These are phyloP conservation scores for Dimargaris cristalligena DNA, from an alignment of 192 early-diverging fungal genomes.

Conservation along the genomic window DNA sequence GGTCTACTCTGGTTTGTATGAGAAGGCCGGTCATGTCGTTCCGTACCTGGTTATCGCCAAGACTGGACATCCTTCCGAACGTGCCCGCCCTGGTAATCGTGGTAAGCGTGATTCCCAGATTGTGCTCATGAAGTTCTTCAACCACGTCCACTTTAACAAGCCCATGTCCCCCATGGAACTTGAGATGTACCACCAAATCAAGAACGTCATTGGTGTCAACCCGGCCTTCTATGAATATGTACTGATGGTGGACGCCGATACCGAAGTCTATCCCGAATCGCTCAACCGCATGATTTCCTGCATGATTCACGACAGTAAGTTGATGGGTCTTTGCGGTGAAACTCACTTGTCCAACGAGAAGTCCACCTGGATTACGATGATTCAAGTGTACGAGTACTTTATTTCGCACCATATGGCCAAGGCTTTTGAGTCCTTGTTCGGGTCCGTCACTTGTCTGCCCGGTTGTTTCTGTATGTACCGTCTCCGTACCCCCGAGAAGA, in stretches of 20 bases:
- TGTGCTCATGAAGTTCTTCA: constrained; percentile 94
- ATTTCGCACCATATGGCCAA: constrained; percentile 94
- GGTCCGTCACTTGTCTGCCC: constrained; percentile 91
- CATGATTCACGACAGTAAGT: constrained; percentile 78
- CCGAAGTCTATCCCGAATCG: constrained; percentile 75
- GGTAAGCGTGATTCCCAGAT: constrained; percentile 99
- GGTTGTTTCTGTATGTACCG: constrained; percentile 99
- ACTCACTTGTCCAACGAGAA: constrained; percentile 86
- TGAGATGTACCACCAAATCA: constrained; percentile 97
- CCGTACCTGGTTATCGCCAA: constrained; percentile 95
- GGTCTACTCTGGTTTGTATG: constrained; percentile 93
- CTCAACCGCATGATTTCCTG: constrained; percentile 81
- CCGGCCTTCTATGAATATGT: constrained; percentile 92
- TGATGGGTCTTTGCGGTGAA: constrained; percentile 92
- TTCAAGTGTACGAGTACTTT: constrained; percentile 99
- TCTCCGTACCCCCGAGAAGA: constrained; percentile 72
- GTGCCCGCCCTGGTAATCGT: constrained; percentile 80
- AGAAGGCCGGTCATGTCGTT: constrained; percentile 79
- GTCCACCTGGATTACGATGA: constrained; percentile 90
- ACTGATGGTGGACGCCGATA: constrained; percentile 98
- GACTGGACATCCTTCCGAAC: constrained; percentile 74
- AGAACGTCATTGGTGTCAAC: constrained; percentile 95
- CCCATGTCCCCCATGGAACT: constrained; percentile 92
- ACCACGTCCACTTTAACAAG: constrained; percentile 85
- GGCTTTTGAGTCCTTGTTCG: constrained; percentile 95